phyloP scores from a whole-genome alignment of 257 asterid species.

The Cinchona pubescens region DNA sequence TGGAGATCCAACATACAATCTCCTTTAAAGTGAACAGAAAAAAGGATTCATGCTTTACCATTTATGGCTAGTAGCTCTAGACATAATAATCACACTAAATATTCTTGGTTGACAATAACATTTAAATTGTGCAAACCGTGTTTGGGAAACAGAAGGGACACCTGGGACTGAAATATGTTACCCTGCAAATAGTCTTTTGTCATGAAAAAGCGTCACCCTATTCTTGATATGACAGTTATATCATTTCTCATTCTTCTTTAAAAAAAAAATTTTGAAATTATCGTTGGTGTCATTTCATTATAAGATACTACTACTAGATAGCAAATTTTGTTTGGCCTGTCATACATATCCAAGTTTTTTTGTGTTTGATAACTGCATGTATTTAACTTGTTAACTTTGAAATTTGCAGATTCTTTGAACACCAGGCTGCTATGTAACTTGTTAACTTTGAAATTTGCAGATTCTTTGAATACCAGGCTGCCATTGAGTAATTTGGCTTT shows the following conservation, averaged over 20 bases:
- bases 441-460: no score
- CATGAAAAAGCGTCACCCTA: neutral
- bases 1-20: no score
- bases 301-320: neutral
- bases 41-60: neutral
- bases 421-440: no score
- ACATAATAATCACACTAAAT: no score
- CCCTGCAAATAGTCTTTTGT: neutral
- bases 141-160: neutral
- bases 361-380: neutral
- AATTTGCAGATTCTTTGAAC: no score
- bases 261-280: neutral
- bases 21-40: no score
- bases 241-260: neutral
- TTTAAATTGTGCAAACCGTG: neutral
- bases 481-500: no score
- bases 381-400: neutral
- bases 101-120: neutral
- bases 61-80: neutral
- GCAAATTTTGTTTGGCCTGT: neutral
- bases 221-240: neutral
- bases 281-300: neutral
- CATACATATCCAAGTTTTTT: neutral
- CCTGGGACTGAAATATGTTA: neutral
- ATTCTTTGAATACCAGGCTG: no score